Percentiles rank a stretch among this genome's conserved stretches.
Conservation (phyloP, 805 yeast genomes). For the Brettanomyces nanus region DNA sequence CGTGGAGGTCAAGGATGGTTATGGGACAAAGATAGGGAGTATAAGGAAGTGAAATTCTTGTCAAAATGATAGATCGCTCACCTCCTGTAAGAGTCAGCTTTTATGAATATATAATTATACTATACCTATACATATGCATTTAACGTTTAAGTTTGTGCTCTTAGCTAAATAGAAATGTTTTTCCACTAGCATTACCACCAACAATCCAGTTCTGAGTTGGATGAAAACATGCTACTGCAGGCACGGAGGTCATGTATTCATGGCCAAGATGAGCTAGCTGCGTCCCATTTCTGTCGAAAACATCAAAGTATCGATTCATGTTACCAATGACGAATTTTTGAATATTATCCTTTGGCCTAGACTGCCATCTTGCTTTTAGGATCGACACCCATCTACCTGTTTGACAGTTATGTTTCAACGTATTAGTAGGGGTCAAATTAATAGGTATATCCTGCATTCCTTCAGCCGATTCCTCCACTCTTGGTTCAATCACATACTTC, state of each 20-base stretch:
- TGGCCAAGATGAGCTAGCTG: constrained; percentile 66
- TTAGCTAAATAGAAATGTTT: constrained; percentile 50
- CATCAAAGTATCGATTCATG: constrained; percentile 83
- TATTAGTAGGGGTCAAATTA: constrained; percentile 50
- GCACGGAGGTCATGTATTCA: constrained; percentile 72
- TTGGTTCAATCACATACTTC: constrained; percentile 11
- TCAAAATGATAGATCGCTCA: neutral
- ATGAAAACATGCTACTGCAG: constrained; percentile 82
- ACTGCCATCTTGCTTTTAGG: constrained; percentile 82
- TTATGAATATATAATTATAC: too few species aligned
- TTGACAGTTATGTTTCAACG: constrained; percentile 84
- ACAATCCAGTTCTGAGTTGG: constrained; percentile 83
- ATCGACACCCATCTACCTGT: constrained; percentile 97
- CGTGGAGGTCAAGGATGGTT: constrained; percentile 59
- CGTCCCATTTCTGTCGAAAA: constrained; percentile 68
- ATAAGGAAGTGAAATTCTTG: constrained; percentile 14
- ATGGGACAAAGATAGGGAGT: constrained; percentile 34
- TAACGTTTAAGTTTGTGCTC: neutral
- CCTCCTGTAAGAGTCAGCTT: neutral
- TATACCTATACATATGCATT: neutral
- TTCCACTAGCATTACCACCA: constrained; percentile 95
- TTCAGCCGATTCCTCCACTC: constrained; percentile 11
- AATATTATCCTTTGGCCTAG: constrained; percentile 55
- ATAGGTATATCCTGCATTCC: constrained; percentile 23
- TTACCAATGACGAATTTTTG: constrained; percentile 89